Evolutionary conservation across 106 monocot genomes (phyloP), one percentile per base, ranked within the genome.

Genomic region (Agapanthus africanus): DNA sequence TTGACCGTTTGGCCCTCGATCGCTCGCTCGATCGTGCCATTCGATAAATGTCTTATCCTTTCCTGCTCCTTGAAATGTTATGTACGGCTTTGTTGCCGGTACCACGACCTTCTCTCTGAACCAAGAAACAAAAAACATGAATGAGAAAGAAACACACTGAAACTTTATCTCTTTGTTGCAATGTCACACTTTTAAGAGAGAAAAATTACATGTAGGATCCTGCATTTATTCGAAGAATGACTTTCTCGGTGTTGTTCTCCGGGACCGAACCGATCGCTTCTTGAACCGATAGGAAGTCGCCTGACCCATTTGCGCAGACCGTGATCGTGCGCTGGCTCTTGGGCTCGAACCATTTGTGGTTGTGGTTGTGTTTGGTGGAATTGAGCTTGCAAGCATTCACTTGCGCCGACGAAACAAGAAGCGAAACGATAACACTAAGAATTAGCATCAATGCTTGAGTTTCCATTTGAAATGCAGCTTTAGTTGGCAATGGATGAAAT

Each of bases 11-110:
- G 94, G 91, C 5, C 91, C 94, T 6, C 73, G 74, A 76, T 95
- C 91, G 54, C 81, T 73, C 8, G 91, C 91, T 31, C 94, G 51
- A 73, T 95, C 94, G 75, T 91, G 94, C 94, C 94, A 95, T 65
- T 95, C 81, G 40, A 95, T 82, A 74, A 77, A 78, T 74, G 94
- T 95, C 71, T 32, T 67, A 14, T 79, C 78, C 38, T 77, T 77
- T 37, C 94, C 91, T 3, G 70, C 83, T 0, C 95, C 91, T 63
- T 88, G 79, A 62, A 95, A 86, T 25, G 88, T 91, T 11, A 95
- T 74, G 71, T 88, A 91, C 32, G 95, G 95, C 74, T 95, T 91
- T 59, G 83, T 73, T 37, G 72, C 75, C 3, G 95, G 95, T 25
- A 95, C 85, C 4, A 80, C 67, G 27, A 91, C 95, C 68, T 95